Evolutionary conservation across 208 protist genomes (phyloP).

Genomic region (Novymonas esmeraldas): DNA sequence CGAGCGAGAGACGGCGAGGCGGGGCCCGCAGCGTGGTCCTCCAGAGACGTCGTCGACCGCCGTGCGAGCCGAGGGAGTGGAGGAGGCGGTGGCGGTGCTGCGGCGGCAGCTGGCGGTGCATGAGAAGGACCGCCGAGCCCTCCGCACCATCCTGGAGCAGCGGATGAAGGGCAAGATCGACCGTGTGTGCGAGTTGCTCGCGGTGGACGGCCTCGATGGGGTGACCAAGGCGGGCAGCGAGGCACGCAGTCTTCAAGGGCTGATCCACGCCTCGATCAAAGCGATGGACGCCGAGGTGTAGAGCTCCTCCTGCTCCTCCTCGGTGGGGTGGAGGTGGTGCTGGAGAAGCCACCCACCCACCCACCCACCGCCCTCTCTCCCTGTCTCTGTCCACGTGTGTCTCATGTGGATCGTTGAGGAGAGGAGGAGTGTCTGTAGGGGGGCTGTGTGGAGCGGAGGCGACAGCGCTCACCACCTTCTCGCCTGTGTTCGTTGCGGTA

Average conservation of each 20-base stretch:
- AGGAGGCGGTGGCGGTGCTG: constrained; percentile 10
- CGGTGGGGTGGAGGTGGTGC: background rate
- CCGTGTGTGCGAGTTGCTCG: constrained; percentile 53
- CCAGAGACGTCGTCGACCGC: background rate
- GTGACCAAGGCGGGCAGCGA: constrained; percentile 38
- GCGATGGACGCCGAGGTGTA: constrained; percentile 63
- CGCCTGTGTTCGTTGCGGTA: no score
- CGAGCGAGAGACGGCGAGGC: constrained; percentile 9
- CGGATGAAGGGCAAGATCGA: constrained; percentile 84
- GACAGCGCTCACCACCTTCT: background rate
- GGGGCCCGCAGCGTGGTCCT: background rate
- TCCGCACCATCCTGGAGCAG: constrained; percentile 89
- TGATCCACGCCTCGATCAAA: constrained; percentile 73
- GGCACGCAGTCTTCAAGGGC: constrained; percentile 53
- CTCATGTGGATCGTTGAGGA: background rate
- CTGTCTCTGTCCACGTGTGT: background rate
- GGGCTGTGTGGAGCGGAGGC: background rate
- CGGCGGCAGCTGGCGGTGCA: constrained; percentile 37
- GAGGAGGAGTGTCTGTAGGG: background rate
- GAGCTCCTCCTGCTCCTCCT: background rate
- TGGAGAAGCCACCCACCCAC: no score
- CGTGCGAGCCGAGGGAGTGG: background rate
- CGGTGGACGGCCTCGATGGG: background rate
- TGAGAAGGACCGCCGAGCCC: constrained; percentile 76
- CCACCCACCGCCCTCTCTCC: no score